Evolutionary conservation across 306 rosid genomes (phyloP).

Genomic region (Trifolium fragiferum): DNA sequence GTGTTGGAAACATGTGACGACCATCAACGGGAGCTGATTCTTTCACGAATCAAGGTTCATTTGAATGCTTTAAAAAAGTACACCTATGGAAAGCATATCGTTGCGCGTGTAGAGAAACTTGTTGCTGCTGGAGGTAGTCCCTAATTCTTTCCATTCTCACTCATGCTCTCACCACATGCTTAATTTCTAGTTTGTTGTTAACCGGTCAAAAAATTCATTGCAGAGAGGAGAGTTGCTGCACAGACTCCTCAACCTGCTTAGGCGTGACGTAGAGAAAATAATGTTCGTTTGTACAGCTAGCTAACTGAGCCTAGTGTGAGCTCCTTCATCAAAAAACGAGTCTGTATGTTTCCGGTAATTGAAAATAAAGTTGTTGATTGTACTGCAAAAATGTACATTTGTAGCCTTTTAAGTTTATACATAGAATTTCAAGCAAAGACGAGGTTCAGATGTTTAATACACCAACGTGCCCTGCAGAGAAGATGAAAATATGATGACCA

Average conservation of each 20-base stretch:
- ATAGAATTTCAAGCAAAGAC: slow-evolving; percentile 45
- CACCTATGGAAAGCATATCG: slow-evolving; percentile 95
- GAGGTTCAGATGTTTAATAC: slow-evolving; percentile 24
- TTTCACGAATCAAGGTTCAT: slow-evolving; percentile 92
- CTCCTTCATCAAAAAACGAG: slow-evolving; percentile 54
- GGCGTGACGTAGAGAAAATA: slow-evolving; percentile 53
- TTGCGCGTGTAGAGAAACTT: slow-evolving; percentile 96
- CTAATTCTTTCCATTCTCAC: not conserved
- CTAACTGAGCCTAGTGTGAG: slow-evolving; percentile 91
- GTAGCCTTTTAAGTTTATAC: slow-evolving; percentile 78
- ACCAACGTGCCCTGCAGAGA: slow-evolving; percentile 49
- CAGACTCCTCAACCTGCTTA: slow-evolving; percentile 80
- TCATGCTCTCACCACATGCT: not conserved
- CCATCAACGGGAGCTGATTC: slow-evolving; percentile 93
- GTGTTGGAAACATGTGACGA: slow-evolving; percentile 96
- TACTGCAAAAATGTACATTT: slow-evolving; percentile 79
- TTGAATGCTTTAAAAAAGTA: slow-evolving; percentile 93
- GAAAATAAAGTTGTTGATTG: slow-evolving; percentile 75
- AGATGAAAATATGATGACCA: slow-evolving; percentile 48
- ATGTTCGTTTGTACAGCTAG: slow-evolving; percentile 86
- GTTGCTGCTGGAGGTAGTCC: slow-evolving; percentile 93
- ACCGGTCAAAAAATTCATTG: not conserved
- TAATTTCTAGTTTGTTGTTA: slow-evolving; percentile 20
- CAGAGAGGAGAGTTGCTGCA: slow-evolving; percentile 98
- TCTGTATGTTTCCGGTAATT: slow-evolving; percentile 46